Base-by-base conservation (phyloP, 192 early-diverging fungal genomes). In the Pecoramyces ruminantium region DNA sequence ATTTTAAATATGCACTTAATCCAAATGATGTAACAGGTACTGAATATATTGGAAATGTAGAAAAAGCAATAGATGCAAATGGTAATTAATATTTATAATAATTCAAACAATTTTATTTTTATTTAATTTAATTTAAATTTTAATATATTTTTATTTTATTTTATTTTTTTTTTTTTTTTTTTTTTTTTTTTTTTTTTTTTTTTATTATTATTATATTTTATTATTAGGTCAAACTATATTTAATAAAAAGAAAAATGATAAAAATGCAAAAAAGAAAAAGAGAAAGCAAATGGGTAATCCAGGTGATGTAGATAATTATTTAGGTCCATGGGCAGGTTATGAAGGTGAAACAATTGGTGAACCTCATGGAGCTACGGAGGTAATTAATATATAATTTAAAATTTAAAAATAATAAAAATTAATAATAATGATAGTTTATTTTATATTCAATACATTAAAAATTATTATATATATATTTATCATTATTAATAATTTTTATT, bases 301-400 rank as follows among this genome's bases (percentile, higher is more conserved):
- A 4, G 84, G 85, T 6, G 87, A 92, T 78, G 79, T 95, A 12
- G 84, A 88, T 83, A 91, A 92, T 13, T 98, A 95, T 81, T 87
- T 89, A 80, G 97, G 97, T 2, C 97, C 96, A 8, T 98, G 96
- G 97, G 95, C 96, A 1, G 94, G 96, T 2, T 99, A 93, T 84
- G 93, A 94, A 79, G 93, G 91, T 51, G 96, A 99, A 80, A 86
- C 89, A 13, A 88, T 88, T 17, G 92, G 93, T 2, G 85, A 87
- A 79, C 21, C 85, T 1, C 82, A 85, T 29, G 93, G 40, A 21
- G 82, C 38, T 9, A 79, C 39, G 9, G 79, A 77, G 80, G 79
- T 77, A 21, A 34, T 34, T 34, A 34, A 34, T 6, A 34, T 6
- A n/a, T n/a, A n/a, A n/a, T n/a, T n/a, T n/a, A n/a, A n/a, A n/a